Conservation (phyloP, 2,329 filamentous ascomycete species). For the Trichoderma polysporum region DNA sequence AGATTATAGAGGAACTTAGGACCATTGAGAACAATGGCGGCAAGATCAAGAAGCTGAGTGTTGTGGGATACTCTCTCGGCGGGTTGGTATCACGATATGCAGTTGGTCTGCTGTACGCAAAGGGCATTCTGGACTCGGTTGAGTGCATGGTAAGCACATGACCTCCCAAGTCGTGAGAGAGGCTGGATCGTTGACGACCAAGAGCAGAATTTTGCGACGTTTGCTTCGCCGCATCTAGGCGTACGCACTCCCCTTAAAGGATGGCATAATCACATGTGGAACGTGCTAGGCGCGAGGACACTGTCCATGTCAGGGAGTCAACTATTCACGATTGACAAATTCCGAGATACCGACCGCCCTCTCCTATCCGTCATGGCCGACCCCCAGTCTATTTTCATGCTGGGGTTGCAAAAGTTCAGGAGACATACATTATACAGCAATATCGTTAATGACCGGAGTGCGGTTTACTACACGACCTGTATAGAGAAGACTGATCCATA, state of each 20-base stretch:
- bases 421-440: constrained; percentile 80
- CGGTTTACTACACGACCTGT: constrained; percentile 78
- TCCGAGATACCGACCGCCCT: constrained; percentile 78
- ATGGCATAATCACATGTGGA: constrained; percentile 68
- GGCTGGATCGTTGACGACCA: not conserved
- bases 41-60: constrained; percentile 75
- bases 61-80: constrained; percentile 87
- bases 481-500: constrained; percentile 80
- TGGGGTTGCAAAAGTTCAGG: constrained; percentile 72
- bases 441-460: constrained; percentile 79
- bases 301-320: constrained; percentile 83
- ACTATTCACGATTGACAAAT: constrained; percentile 82
- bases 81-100: constrained; percentile 85
- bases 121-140: constrained; percentile 75
- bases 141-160: constrained; percentile 64
- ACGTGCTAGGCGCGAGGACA: constrained; percentile 77
- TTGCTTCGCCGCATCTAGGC: constrained; percentile 82
- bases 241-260: constrained; percentile 68
- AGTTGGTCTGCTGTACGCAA: constrained; percentile 77
- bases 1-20: constrained; percentile 65
- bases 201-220: constrained; percentile 81
- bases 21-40: constrained; percentile 61
- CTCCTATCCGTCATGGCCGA: constrained; percentile 81
- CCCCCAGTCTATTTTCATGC: constrained; percentile 80
- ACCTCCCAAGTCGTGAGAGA: not conserved